phyloP scores from a whole-genome alignment of 371 early-diverging fungal genomes.

The Mortierella sp. region DNA sequence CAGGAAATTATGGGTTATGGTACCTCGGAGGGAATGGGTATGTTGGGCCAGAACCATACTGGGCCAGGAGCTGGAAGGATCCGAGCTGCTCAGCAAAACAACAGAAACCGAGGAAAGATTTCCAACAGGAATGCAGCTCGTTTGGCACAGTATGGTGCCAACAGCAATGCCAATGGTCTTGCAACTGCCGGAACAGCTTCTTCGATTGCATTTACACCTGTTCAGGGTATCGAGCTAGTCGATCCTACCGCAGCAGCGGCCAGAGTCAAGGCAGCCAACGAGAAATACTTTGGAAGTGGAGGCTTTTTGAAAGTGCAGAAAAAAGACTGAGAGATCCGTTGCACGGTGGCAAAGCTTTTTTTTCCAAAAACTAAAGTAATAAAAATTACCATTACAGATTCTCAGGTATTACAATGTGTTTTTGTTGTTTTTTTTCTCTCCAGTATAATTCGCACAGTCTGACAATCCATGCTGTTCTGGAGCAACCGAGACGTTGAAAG shows the following conservation, averaged over 20 bases:
- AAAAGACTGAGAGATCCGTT: conserved; percentile 40
- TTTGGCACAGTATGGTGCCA: conserved; percentile 49
- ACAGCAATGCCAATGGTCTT: conserved; percentile 19
- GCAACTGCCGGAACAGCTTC: conserved; percentile 88
- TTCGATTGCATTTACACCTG: conserved; percentile 95
- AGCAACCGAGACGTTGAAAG: too few species aligned
- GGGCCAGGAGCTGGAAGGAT: conserved; percentile 41
- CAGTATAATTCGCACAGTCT: too few species aligned
- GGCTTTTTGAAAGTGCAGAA: conserved; percentile 71
- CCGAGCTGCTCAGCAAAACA: conserved; percentile 40
- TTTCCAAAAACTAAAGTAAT: too few species aligned
- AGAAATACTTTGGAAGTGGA: conserved; percentile 87
- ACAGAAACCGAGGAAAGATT: conserved; percentile 43
- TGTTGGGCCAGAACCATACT: conserved; percentile 68
- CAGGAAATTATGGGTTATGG: conserved; percentile 89
- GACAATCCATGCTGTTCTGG: too few species aligned
- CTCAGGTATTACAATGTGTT: too few species aligned
- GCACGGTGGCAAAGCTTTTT: background rate
- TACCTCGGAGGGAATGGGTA: conserved; percentile 91
- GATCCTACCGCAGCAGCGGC: conserved; percentile 86
- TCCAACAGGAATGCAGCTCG: conserved; percentile 51
- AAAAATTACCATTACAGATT: too few species aligned
- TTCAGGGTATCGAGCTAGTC: conserved; percentile 94
- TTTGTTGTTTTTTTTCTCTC: too few species aligned
- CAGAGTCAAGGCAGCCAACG: conserved; percentile 76